phyloP scores from a whole-genome alignment of 352 stramenopile species.

The Pythium sukuiense region DNA sequence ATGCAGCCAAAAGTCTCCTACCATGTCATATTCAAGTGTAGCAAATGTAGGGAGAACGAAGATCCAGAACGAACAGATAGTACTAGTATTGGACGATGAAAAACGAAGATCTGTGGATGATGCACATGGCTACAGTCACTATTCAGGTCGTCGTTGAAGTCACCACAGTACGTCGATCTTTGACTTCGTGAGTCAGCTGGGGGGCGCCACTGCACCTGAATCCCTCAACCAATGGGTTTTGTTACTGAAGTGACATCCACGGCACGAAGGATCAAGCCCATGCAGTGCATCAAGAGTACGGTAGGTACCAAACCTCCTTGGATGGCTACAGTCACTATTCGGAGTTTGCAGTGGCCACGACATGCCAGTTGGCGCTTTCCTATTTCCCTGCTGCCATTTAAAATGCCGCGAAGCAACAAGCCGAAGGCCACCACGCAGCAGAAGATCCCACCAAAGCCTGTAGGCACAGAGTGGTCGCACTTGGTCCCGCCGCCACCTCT shows the following conservation, averaged over 20 bases:
- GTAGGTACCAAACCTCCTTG: too few relatives aligned
- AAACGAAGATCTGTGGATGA: too few relatives aligned
- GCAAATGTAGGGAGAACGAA: not conserved
- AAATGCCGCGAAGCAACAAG: not conserved
- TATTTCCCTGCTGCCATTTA: not conserved
- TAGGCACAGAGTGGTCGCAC: not conserved
- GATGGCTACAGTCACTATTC: constrained; percentile 7
- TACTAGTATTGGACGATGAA: not conserved
- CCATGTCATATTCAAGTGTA: constrained; percentile 2
- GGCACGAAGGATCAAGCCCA: too few relatives aligned
- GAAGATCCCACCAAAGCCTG: not conserved
- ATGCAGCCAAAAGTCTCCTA: not conserved
- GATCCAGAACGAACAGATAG: constrained; percentile 1
- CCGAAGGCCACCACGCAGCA: not conserved
- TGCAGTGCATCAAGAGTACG: too few relatives aligned
- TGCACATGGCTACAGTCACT: too few relatives aligned
- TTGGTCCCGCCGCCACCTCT: not conserved
- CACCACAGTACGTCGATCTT: too few relatives aligned
- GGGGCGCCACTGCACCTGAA: too few relatives aligned
- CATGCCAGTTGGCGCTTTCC: not conserved
- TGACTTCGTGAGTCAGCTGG: too few relatives aligned
- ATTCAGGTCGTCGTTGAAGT: too few relatives aligned
- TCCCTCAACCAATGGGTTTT: too few relatives aligned
- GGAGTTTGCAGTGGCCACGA: not conserved
- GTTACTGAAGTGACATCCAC: too few relatives aligned